Conservation (phyloP, 345 rosid species). For the Salix udensis region DNA sequence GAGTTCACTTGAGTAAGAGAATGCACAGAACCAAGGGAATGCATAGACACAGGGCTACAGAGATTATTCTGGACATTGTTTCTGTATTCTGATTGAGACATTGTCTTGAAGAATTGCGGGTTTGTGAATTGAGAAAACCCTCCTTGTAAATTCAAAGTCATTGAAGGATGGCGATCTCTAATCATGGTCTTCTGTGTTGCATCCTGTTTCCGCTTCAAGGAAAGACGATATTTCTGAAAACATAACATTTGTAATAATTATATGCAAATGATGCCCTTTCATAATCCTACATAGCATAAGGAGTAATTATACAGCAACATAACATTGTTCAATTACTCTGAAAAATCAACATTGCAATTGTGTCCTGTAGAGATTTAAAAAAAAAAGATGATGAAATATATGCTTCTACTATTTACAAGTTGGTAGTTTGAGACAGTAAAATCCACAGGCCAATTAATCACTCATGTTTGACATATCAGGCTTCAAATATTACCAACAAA, state of each 20-base stretch:
- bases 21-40: slow-evolving; percentile 6
- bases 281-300: not conserved
- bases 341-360: not conserved
- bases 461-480: not conserved
- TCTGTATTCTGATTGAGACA: slow-evolving; percentile 7
- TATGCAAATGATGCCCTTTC: not conserved
- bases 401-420: not conserved
- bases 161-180: slow-evolving; percentile 6
- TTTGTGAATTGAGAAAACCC: slow-evolving; percentile 3
- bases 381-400: not conserved
- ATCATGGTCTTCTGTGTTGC: slow-evolving; percentile 7
- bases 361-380: not conserved
- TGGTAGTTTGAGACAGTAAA: no score
- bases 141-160: slow-evolving; percentile 8
- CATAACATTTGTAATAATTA: not conserved
- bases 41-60: slow-evolving; percentile 1
- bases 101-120: not conserved
- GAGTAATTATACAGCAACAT: not conserved
- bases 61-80: slow-evolving; percentile 10
- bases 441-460: not conserved
- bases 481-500: not conserved
- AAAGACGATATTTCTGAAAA: slow-evolving; percentile 39
- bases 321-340: not conserved
- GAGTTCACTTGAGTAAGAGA: not conserved
- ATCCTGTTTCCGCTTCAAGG: slow-evolving; percentile 29